Evolutionary conservation across 2,329 filamentous ascomycete species (phyloP), one percentile per base, ranked within the genome.

Genomic region (Fusarium sulawesiense): DNA sequence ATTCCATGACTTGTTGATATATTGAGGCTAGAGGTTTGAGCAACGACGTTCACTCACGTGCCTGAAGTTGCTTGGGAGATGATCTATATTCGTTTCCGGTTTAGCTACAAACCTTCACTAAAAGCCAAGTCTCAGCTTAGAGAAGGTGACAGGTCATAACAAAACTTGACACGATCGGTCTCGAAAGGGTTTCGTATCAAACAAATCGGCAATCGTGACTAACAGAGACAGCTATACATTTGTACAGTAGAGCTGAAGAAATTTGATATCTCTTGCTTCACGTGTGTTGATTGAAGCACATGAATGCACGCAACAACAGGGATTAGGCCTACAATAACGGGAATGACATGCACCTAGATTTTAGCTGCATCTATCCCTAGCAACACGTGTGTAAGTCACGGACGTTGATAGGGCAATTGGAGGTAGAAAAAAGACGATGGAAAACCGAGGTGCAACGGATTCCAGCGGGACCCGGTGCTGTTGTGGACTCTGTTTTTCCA

Each of bases 391-490:
- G 40, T 46, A 59, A 60, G 64, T 48, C 37, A 37, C 41, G n/a
- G 60, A 14, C 16, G 49, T 37, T 71, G 68, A 71, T 71, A 71
- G 68, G 68, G n/a, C 64, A 71, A 71, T 69, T 65, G 23, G 29
- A 46, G 44, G 40, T 34, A 23, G 25, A n/a, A 23, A 50, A 20
- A 20, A 27, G 16, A 61, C 41, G 46, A 34, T 32, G 46, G 57
- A 48, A n/a, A 56, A 32, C 30, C 55, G 49, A 65, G 45, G 53
- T 44, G 65, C 20, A 25, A 57, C 51, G 47, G 56, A 29, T 44
- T 29, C 37, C 30, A 67, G 34, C 51, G 60, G 61, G 32, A 41
- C 32, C 23, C 18, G 23, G 12, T 27, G 56, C 47, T 53, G 47
- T 27, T 56, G 61, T 64, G 60, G 60, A 18, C 58, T 59, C 30